Base-by-base conservation (phyloP, 2,329 filamentous ascomycete species). In the Penicillium griseofulvum region DNA sequence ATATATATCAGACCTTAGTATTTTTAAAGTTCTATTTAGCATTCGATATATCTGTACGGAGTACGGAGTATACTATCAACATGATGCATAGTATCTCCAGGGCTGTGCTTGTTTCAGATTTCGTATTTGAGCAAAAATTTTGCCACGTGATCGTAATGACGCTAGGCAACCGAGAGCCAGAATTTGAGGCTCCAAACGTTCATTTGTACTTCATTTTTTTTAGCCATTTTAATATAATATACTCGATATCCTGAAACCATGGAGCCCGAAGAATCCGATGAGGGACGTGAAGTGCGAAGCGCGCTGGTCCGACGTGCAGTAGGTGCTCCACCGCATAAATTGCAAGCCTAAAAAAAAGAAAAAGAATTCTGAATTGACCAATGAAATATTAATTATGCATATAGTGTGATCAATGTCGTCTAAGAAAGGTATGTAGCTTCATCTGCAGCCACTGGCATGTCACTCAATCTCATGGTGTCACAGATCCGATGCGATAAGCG, bases 401-500 rank as follows among this genome's bases (percentile, higher is more conserved):
- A 17, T 22, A 72, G 70, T 72, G 70, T 53, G 70, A 72, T 49
- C 70, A 72, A 61, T 72, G 70, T 31, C 69, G 70, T 12, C 46
- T 63, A 22, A 59, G 70, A 60, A 72, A 72, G 62, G 70, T 72
- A 63, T 8, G 43, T 17, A 45, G 28, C 8, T n/a, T n/a, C n/a
- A n/a, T n/a, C n/a, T 46, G 39, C 24, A 48, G 5, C 24, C 6
- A 22, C 14, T 38, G 22, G 17, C 28, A 26, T 38, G n/a, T n/a
- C 33, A 34, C 44, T 9, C 33, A 5, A 51, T 48, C 53, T 33
- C 49, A 49, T 34, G 8, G 14, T 17, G 24, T 26, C 12, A 22
- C 52, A 77, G 74, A 74, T 77, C 41, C 68, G 72, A 58, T 77
- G 74, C 54, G 74, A 77, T 55, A 74, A 76, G 56, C 69, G 70